Evolutionary conservation across 805 yeast species (phyloP), one percentile per base, ranked within the genome.

Genomic region (Saccharomyces jurei): DNA sequence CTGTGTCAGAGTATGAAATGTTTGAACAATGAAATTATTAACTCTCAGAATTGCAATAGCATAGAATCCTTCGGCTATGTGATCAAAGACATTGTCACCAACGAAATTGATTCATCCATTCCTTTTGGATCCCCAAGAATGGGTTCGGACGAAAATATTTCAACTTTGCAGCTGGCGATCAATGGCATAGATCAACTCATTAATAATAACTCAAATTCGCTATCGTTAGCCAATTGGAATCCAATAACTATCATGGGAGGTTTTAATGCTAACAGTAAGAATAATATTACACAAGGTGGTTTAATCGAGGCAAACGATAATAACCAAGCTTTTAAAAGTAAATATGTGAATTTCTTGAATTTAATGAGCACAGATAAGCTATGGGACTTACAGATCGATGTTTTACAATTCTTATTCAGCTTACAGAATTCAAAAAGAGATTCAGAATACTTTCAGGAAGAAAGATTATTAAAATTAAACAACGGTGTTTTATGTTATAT

Each of bases 401-500:
- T 67, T n/a, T 30, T 59, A 9, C 52, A 54, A 14, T 58, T 65
- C 50, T 25, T 61, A 22, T 44, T 46, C 9, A 56, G 60, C 13
- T 32, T 67, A 30, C 51, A 57, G 26, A 57, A 54, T 25, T 61
- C 69, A 4, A 56, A 50, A 48, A 53, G 56, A 28, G 57, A 46
- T 13, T 51, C 54, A 4, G 28, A 44, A 10, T 58, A 53, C 31
- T 46, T 63, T n/a, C 50, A 47, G 10, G 71, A 68, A 17, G 69
- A 65, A 51, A 62, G 68, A 50, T 54, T 69, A 30, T 31, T 66
- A 6, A 67, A 66, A 29, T 57, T 68, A 25, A 66, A 63, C 52
- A 69, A 69, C 51, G 73, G 73, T 0, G 48, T 69, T 27, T 52
- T 68, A 11, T 68, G 71, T 58, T 69, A 67, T 49, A 52, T 68